phyloP scores from a whole-genome alignment of 2,329 filamentous ascomycete species.

The Lachnellula cervina region DNA sequence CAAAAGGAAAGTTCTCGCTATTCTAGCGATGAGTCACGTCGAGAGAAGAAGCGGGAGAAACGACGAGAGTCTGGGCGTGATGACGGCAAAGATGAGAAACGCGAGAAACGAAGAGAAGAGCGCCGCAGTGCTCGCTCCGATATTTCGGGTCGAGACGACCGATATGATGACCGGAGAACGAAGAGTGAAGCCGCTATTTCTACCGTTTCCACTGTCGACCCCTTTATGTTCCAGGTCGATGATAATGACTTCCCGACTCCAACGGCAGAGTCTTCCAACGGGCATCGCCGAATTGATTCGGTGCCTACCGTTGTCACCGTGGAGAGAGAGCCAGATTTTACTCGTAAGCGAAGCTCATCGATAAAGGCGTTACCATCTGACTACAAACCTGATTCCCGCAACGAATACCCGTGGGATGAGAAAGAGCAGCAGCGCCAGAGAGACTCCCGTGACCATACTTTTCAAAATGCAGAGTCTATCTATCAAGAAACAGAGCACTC shows the following conservation, averaged over 20 bases:
- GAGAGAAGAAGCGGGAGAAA: constrained; percentile 26
- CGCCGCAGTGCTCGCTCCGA: constrained; percentile 18
- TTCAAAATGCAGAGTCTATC: constrained; percentile 41
- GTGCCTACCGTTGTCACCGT: constrained; percentile 47
- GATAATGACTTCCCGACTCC: constrained; percentile 49
- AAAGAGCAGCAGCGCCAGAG: constrained; percentile 13
- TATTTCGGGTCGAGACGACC: constrained; percentile 11
- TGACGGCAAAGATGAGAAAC: constrained; percentile 31
- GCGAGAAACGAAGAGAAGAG: constrained; percentile 33
- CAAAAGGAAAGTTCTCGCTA: constrained; percentile 15
- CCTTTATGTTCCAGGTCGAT: constrained; percentile 54
- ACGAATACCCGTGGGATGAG: constrained; percentile 10
- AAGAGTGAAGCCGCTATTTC: constrained; percentile 30
- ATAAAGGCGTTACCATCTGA: constrained; percentile 18
- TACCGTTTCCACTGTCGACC: constrained; percentile 39
- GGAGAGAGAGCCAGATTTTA: constrained; percentile 45
- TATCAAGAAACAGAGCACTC: constrained; percentile 44
- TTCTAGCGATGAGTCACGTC: constrained; percentile 15
- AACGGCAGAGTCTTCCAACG: constrained; percentile 25
- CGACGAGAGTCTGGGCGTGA: constrained; percentile 27
- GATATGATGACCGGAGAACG: constrained; percentile 17
- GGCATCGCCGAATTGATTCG: constrained; percentile 16
- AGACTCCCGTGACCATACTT: constrained; percentile 15
- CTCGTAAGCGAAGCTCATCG: constrained; percentile 23
- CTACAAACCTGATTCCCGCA: constrained; percentile 13